phyloP scores from a whole-genome alignment of 2,329 filamentous ascomycete species.

The Monilinia polystroma region DNA sequence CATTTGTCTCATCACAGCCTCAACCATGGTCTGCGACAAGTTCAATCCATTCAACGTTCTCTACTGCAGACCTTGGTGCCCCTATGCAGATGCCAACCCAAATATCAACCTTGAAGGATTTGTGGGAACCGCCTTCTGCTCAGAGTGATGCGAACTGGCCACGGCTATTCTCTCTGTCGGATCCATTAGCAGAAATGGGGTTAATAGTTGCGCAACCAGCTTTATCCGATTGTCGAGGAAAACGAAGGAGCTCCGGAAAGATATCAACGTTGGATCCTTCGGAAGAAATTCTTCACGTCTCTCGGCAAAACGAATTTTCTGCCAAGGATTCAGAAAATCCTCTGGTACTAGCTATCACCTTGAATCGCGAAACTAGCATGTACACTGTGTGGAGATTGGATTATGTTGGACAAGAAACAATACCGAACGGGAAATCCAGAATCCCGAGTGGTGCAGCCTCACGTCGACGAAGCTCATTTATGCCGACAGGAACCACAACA shows the following conservation, averaged over 20 bases:
- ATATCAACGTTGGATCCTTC: constrained; percentile 64
- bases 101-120: constrained; percentile 55
- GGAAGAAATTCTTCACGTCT: constrained; percentile 83
- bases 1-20: constrained; percentile 72
- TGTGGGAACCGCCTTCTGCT: constrained; percentile 56
- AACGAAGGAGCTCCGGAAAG: constrained; percentile 46
- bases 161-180: constrained; percentile 77
- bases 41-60: constrained; percentile 55
- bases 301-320: constrained; percentile 58
- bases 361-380: constrained; percentile 71
- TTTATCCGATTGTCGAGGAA: constrained; percentile 39
- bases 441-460: constrained; percentile 43
- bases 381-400: constrained; percentile 84
- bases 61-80: constrained; percentile 55
- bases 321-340: constrained; percentile 44
- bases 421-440: constrained; percentile 41
- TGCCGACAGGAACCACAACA: constrained; percentile 73
- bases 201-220: constrained; percentile 67
- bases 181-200: constrained; percentile 82
- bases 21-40: constrained; percentile 51
- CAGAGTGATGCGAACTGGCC: constrained; percentile 63
- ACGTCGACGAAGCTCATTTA: constrained; percentile 60
- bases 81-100: constrained; percentile 55
- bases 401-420: constrained; percentile 68
- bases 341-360: constrained; percentile 75